A percentile compares a stretch with the other conserved stretches of the same genome.
Evolutionary conservation across 2,329 filamentous ascomycete species (phyloP).

Genomic region (Aphanoascus verrucosus): DNA sequence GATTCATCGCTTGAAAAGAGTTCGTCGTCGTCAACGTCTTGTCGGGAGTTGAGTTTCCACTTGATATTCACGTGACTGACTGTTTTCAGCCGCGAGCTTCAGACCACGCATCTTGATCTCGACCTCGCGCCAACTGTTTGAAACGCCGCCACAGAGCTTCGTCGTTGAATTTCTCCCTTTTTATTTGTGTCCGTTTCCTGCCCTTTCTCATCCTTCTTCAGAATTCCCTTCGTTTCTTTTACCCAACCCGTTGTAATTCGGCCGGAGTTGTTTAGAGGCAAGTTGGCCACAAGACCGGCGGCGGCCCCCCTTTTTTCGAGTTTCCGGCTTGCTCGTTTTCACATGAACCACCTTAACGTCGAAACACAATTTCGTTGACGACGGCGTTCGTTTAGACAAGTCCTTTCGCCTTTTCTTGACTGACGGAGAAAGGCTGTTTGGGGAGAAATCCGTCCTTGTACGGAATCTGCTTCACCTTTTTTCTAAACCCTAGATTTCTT

Average conservation of each 20-base stretch:
- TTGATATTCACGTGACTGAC: neutral
- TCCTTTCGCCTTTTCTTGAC: neutral
- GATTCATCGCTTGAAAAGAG: neutral
- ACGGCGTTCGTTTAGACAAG: neutral
- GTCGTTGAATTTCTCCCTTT: neutral
- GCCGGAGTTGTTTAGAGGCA: conserved; percentile 1
- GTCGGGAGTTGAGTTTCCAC: neutral
- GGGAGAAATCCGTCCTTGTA: neutral
- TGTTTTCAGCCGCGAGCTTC: conserved; percentile 1
- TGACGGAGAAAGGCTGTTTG: neutral
- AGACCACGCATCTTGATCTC: neutral
- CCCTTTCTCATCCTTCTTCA: neutral
- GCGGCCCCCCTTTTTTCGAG: neutral
- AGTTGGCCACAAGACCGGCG: conserved; percentile 1
- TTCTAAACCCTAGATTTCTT: neutral
- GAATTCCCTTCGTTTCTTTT: conserved; percentile 8
- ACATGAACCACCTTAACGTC: conserved; percentile 7
- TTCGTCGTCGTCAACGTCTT: neutral
- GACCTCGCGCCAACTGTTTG: neutral
- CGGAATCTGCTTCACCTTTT: neutral
- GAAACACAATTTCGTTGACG: neutral
- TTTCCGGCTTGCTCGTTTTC: neutral
- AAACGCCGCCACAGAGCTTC: neutral
- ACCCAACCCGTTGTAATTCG: conserved; percentile 5
- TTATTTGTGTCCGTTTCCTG: conserved; percentile 2